Base-by-base conservation (phyloP, 2,329 filamentous ascomycete species). In the Curvularia eragrostidis region DNA sequence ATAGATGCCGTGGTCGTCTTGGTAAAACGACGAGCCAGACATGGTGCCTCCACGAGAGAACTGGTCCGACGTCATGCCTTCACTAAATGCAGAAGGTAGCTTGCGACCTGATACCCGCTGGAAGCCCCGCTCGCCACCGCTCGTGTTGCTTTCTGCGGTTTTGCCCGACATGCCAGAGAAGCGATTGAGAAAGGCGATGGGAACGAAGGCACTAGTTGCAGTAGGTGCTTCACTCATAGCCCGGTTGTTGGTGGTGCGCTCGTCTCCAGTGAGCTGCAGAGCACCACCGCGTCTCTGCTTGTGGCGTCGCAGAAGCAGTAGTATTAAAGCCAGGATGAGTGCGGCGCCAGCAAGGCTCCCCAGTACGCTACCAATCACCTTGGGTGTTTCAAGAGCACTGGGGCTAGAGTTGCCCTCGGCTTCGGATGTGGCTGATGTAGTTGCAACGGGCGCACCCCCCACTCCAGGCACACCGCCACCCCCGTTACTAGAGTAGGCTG, bases 321-420 rank as follows among this genome's bases (percentile, higher is more conserved):
- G 70, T 10, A 86, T 70, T 30, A 84, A 74, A 10, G 82, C 68
- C 8, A 84, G 67, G 7, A 85, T 68, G 7, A 85, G 69, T 12
- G 84, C 82, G 32, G 84, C 68, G 26, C 85, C 86, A 32, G 85
- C 85, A 48, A 87, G 79, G 44, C 85, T 85, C 15, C 86, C 86
- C 24, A 89, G 80, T n/a, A 88, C 84, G 46, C 85, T 85, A 7
- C 86, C 86, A 19, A 87, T 84, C 3, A 88, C 82, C 57, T 81
- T 80, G 15, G 82, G 81, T 23, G 83, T 85, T 43, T 78, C 77
- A 6, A 80, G 72, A 19, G 75, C 70, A 32, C 58, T 61, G 15
- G 66, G 62, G 30, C 66, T 61, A 28, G 63, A 57, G 28, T 49
- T 52, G 9, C 62, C 39, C 23, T 43, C 48, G 6, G 54, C 44